Percentiles rank a stretch among this genome's conserved stretches.
Evolutionary conservation across 2,329 filamentous ascomycete species (phyloP).

Genomic region (Didymellaceae sp.): DNA sequence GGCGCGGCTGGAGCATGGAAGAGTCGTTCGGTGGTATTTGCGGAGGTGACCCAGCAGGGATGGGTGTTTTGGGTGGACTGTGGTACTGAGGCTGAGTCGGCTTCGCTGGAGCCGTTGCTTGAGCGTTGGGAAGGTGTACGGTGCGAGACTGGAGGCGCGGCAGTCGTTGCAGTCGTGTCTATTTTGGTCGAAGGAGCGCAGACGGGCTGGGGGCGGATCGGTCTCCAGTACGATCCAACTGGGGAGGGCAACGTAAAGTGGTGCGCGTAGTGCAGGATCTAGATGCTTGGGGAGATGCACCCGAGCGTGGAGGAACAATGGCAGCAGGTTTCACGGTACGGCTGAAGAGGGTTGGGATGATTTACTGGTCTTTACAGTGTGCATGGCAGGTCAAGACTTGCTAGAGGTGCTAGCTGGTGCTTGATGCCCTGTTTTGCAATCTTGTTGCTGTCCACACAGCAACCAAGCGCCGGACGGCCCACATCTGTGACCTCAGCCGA

Average conservation of each 20-base stretch:
- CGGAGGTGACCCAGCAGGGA: slow-evolving; percentile 23
- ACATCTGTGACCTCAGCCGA: slow-evolving; percentile 3
- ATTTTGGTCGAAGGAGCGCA: slow-evolving; percentile 20
- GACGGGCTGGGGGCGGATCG: neutral
- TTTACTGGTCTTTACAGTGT: too few relatives aligned
- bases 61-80: slow-evolving; percentile 14
- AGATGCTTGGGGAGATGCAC: slow-evolving; percentile 9
- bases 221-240: slow-evolving; percentile 1
- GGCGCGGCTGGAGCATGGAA: slow-evolving; percentile 24
- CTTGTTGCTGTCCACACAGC: slow-evolving; percentile 15
- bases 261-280: slow-evolving; percentile 16
- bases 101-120: neutral
- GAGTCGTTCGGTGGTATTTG: slow-evolving; percentile 11
- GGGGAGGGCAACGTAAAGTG: slow-evolving; percentile 4
- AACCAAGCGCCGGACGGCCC: slow-evolving; percentile 14
- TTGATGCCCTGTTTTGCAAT: neutral
- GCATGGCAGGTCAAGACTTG: too few relatives aligned
- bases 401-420: neutral
- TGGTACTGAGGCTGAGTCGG: neutral
- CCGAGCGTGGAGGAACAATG: neutral
- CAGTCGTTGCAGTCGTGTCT: neutral
- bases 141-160: too few relatives aligned
- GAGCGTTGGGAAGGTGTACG: too few relatives aligned
- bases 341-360: neutral
- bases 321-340: neutral